Base-by-base conservation (phyloP, 1,284 basidiomycete species). In the Pseudozyma tsukubaensis region DNA sequence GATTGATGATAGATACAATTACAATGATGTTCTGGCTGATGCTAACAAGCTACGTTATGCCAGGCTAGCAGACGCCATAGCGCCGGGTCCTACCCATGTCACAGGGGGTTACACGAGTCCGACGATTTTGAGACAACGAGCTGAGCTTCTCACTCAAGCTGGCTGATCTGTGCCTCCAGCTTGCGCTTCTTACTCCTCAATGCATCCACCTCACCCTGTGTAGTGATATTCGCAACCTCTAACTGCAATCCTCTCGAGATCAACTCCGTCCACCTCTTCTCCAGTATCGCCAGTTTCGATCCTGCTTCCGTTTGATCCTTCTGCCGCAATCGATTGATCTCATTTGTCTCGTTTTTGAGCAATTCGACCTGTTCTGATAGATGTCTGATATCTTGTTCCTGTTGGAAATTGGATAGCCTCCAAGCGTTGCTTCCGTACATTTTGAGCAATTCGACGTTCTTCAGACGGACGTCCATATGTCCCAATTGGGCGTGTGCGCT, bases 401-500 rank as follows among this genome's bases (percentile, higher is more conserved):
- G 81, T 34, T 83, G 69, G 37, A 75, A 82, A 34, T 77, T 78
- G 37, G 72, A 76, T 18, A 78, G 45, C 21, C 70, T 63, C 71
- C 78, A 81, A 8, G 60, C 49, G 48, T 77, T 79, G 29, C 57
- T 54, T 1, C 94, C 97, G 83, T 96, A 95, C 45, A 90, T 90
- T 83, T 93, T 91, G 43, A 97, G 86, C 19, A 99, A 86, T 9
- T 91, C 89, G 43, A 95, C 86, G 86, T 98, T 98, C 43, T 91
- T 91, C 76, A 92, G 90, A 73, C 95, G 88, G 76, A 93, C 87
- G 37, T 89, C 89, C 86, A 97, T 95, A 84, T 98, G 94, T 79
- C 94, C 94, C 43, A 97, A 87, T 68, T 95, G 94, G 40, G 92
- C 90, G 65, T 91, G 89, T 12, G 92, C 93, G 83, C 93, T 93